A percentile compares a stretch with the other conserved stretches of the same genome.
Evolutionary conservation across 2,329 filamentous ascomycete genomes (phyloP).

Genomic region (Claviceps sp.): DNA sequence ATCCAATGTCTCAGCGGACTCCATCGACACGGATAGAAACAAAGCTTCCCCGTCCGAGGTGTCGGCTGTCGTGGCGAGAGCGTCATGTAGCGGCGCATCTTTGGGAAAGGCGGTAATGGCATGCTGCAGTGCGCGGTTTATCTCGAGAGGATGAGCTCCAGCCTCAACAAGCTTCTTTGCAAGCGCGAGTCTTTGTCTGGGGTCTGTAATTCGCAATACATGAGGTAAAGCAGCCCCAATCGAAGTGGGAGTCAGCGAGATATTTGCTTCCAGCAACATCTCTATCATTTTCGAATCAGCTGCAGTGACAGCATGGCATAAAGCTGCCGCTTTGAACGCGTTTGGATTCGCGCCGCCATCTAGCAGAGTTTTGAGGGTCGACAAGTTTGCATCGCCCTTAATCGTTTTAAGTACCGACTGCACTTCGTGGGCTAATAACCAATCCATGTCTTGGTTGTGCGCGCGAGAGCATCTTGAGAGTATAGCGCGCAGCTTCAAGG

Average conservation of each 20-base stretch:
- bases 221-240: constrained; percentile 37
- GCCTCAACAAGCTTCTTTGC: constrained; percentile 35
- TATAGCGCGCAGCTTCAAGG: constrained; percentile 34
- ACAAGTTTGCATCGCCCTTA: constrained; percentile 24
- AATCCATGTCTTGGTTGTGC: constrained; percentile 29
- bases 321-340: constrained; percentile 33
- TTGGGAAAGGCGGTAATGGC: constrained; percentile 32
- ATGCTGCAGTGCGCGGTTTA: constrained; percentile 37
- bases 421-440: constrained; percentile 37
- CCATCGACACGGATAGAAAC: constrained; percentile 29
- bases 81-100: constrained; percentile 34
- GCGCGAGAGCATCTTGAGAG: constrained; percentile 28
- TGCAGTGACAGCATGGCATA: constrained; percentile 36
- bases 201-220: constrained; percentile 35
- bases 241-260: constrained; percentile 26
- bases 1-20: constrained; percentile 30
- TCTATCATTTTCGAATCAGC: constrained; percentile 33
- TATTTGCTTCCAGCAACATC: constrained; percentile 28
- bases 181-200: constrained; percentile 36
- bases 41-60: constrained; percentile 37
- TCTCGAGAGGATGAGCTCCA: constrained; percentile 33
- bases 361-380: constrained; percentile 33
- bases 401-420: constrained; percentile 25
- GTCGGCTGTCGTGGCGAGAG: constrained; percentile 33
- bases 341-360: constrained; percentile 42